phyloP scores from a whole-genome alignment of 169 alveolate genomes.

The Plasmodium inui region DNA sequence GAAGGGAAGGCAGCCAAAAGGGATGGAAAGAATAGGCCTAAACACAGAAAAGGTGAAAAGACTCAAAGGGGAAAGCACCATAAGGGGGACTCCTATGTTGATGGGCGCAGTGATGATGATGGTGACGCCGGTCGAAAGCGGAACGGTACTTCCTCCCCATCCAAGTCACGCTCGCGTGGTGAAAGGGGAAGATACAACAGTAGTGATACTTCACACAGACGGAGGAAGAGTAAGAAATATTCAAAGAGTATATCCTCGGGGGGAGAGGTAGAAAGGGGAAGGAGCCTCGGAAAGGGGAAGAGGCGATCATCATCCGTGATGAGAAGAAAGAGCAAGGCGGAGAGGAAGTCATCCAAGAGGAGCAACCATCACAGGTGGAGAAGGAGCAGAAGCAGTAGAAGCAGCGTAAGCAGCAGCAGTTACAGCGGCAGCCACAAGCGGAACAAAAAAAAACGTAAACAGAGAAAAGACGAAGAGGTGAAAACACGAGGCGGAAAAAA shows the following conservation, averaged over 20 bases:
- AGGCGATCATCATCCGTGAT: neutral
- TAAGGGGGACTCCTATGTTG: neutral
- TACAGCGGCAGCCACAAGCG: neutral
- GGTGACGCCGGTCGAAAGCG: neutral
- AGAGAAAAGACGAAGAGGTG: neutral
- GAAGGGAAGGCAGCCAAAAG: neutral
- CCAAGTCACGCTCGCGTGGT: neutral
- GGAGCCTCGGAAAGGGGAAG: neutral
- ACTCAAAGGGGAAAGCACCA: neutral
- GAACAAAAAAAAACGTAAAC: neutral
- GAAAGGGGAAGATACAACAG: neutral
- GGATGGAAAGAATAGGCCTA: neutral
- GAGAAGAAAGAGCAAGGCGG: neutral
- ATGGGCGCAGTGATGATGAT: neutral
- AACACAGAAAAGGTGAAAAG: neutral
- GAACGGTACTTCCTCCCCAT: neutral
- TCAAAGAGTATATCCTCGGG: neutral
- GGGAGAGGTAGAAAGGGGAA: constrained; percentile 1
- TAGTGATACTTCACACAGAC: neutral
- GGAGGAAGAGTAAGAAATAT: constrained; percentile 4
- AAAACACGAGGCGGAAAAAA: neutral
- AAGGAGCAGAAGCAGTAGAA: neutral
- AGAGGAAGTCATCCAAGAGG: constrained; percentile 2
- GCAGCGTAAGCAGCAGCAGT: too few species aligned
- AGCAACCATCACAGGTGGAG: neutral